Conservation (phyloP, 129 eudicot genomes). For the Mikania micrantha region DNA sequence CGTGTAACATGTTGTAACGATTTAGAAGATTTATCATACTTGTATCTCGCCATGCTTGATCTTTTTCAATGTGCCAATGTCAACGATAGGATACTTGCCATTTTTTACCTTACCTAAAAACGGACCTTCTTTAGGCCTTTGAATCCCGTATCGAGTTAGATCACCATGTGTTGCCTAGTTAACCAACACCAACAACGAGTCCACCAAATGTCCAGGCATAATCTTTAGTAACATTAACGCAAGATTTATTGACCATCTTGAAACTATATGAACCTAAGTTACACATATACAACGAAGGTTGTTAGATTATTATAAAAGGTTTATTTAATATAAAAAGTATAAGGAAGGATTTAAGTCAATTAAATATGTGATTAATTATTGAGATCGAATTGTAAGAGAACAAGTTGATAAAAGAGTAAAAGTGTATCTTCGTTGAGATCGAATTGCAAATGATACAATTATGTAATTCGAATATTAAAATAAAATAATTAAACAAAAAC, state of each 20-base stretch:
- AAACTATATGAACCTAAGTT: conserved; percentile 56
- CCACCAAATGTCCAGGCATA: conserved; percentile 37
- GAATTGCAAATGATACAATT: too few relatives aligned
- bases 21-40: conserved; percentile 24
- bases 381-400: too few relatives aligned
- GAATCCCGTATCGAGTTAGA: conserved; percentile 46
- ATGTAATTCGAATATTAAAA: too few relatives aligned
- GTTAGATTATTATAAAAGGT: neutral
- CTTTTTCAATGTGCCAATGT: conserved; percentile 49
- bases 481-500: too few relatives aligned
- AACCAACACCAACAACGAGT: conserved; percentile 32
- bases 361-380: too few relatives aligned
- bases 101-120: conserved; percentile 38
- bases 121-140: conserved; percentile 64
- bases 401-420: too few relatives aligned
- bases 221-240: conserved; percentile 38
- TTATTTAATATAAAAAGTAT: neutral
- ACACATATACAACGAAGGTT: neutral
- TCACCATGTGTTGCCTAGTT: conserved; percentile 52
- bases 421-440: too few relatives aligned
- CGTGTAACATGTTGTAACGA: neutral
- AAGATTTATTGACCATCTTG: conserved; percentile 37
- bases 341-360: too few relatives aligned
- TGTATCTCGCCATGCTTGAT: conserved; percentile 60
- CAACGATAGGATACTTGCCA: conserved; percentile 61